Evolutionary conservation across 164 flowering plant genomes (phyloP), one percentile per base, ranked within the genome.

Genomic region (Hamamelis virginiana): DNA sequence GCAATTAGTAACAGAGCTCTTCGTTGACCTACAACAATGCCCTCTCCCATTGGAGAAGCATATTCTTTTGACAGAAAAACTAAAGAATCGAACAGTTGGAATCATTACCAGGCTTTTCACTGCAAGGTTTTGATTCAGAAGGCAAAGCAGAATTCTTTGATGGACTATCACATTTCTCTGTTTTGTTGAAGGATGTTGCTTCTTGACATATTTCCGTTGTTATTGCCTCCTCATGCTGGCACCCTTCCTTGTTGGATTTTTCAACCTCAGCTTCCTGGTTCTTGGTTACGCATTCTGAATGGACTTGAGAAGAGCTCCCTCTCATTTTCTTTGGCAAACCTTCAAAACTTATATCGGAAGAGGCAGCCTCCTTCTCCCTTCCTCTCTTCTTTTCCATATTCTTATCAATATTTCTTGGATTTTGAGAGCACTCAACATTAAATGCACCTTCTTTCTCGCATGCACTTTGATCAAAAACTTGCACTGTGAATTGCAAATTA

Each of bases 401-500:
- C 8, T 38, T 19, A 23, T 46, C 65, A 60, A 10, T 41, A 12
- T 38, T 44, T 8, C 75, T 64, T 21, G 50, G 4, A 56, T 70
- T 77, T 64, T 76, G 82, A 46, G 77, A 74, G 76, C 81, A 81
- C 48, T 60, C 62, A 44, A 81, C 81, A 73, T 65, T 13, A 74
- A 80, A 77, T 16, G 85, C 83, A 53, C 72, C 68, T 69, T 88
- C 86, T 63, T 81, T 87, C 83, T 90, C 95, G 76, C 95, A 90
- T 27, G 82, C 70, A 76, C 80, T 88, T 57, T 62, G 66, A 73
- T 86, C 91, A 76, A 89, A 92, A 59, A 90, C 74, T 68, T 83
- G 81, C 64, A 90, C 91, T 1, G 76, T 74, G 64, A 90, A 90
- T 51, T 78, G 65, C 79, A 81, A 74, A 71, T 82, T 64, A 16